Base-by-base conservation (phyloP, 768 basidiomycete genomes). In the Lyophyllum atratum region DNA sequence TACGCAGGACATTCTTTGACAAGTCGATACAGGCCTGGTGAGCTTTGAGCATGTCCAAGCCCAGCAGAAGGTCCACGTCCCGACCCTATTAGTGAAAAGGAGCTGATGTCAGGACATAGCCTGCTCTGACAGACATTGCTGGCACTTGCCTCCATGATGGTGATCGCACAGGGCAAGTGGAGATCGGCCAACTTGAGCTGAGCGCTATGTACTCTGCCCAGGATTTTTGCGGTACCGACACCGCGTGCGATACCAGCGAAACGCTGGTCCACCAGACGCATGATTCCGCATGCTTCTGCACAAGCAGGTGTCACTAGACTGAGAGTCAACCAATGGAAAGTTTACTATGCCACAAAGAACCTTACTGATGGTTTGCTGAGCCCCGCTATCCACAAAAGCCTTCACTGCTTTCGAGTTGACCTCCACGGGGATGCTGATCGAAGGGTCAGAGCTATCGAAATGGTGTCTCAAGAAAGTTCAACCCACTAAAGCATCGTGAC, bases 31-130 rank as follows among this genome's bases (percentile, higher is more conserved):
- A 92, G 5, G 95, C 96, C 68, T 97, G 95, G 70, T 98, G 92
- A 0, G 95, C 92, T 72, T 94, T 98, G 59, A 98, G 85, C 97
- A 98, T 98, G 80, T 99, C 97, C n/a, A 99, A 82, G 7, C 97
- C 97, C 40, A 99, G 88, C 3, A 99, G 78, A n/a, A 99, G 85
- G 67, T 98, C 96, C 45, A 98, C 94, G 55, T 91, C 87, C 29
- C 87, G 85, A 34, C 95, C 95, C 91, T 94, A 55, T 21, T 15
- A 22, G 28, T 48, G 24, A 52, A 39, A 24, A 14, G 44, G 42
- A 40, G n/a, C 39, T 22, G 51, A 37, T 48, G 25, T 17, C 2
- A 25, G 50, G 19, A 39, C 52, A 49, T 40, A 25, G 52, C 1
- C 24, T 34, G n/a, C 48, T 17, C 8, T 53, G 34, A 19, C 6